These are phyloP conservation scores for Candida pini DNA, from an alignment of 805 yeast species.

Conservation along the genomic window DNA sequence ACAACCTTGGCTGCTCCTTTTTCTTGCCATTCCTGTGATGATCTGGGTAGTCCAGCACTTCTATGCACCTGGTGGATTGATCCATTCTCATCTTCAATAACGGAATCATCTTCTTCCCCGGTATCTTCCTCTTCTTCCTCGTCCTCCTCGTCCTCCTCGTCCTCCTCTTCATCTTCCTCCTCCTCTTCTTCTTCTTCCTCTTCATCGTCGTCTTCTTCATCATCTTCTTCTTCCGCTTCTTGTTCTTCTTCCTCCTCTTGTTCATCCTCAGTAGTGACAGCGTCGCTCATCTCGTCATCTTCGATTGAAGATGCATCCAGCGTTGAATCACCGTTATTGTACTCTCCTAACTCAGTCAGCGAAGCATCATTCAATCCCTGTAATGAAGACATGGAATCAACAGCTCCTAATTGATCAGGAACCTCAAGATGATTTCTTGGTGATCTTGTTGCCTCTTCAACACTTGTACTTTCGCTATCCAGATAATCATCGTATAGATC, in stretches of 20 bases:
- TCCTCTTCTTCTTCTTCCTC: not conserved
- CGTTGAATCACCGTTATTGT: constrained; percentile 1
- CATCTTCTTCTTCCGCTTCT: not conserved
- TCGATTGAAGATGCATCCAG: not conserved
- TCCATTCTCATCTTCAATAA: too few species aligned
- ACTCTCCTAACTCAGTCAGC: not conserved
- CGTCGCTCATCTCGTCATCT: not conserved
- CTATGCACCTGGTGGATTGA: too few species aligned
- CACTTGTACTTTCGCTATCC: constrained; percentile 5
- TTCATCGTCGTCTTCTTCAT: not conserved
- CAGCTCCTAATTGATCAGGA: too few species aligned
- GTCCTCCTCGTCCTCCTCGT: constrained; percentile 5
- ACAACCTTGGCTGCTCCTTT: constrained; percentile 56
- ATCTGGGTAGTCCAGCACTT: constrained; percentile 9
- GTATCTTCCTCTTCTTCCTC: too few species aligned
- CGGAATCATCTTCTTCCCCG: too few species aligned
- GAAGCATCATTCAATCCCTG: constrained; percentile 1
- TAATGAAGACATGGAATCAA: constrained; percentile 1
- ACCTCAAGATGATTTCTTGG: not conserved
- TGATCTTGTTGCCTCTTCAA: not conserved
- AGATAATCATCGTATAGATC: constrained; percentile 27
- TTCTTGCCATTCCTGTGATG: constrained; percentile 45
- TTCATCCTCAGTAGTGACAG: too few species aligned
- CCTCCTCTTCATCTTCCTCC: constrained; percentile 6
- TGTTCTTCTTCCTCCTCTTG: constrained; percentile 1